These are phyloP conservation scores for Rhynchosporium agropyri DNA, from an alignment of 2,329 filamentous ascomycete genomes.

Conservation along the genomic window DNA sequence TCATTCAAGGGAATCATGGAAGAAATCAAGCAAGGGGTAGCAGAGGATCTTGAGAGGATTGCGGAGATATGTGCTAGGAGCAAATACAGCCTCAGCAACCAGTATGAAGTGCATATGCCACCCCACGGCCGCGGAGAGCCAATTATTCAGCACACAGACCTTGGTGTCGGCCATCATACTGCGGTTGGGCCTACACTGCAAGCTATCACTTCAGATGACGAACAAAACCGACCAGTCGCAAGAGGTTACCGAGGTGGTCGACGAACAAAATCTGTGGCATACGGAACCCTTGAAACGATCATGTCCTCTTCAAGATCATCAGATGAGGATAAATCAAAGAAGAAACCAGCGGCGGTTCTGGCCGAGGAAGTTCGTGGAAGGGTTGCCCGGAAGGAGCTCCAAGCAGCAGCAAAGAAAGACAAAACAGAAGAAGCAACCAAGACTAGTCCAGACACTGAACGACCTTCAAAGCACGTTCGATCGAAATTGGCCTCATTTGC, in stretches of 20 bases:
- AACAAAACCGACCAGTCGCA: constrained; percentile 43
- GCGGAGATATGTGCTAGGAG: constrained; percentile 69
- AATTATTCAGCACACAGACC: constrained; percentile 45
- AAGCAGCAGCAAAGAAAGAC: constrained; percentile 17
- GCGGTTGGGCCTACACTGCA: constrained; percentile 56
- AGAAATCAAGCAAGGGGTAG: constrained; percentile 54
- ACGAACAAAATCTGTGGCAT: constrained; percentile 47
- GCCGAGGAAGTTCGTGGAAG: constrained; percentile 57
- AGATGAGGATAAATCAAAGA: constrained; percentile 62
- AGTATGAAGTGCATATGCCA: constrained; percentile 66
- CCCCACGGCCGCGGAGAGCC: constrained; percentile 61
- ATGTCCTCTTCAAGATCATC: constrained; percentile 68
- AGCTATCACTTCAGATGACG: constrained; percentile 59
- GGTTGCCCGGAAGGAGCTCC: constrained; percentile 44
- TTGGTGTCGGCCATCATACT: constrained; percentile 32
- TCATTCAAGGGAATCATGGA: constrained; percentile 67
- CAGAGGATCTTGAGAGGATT: constrained; percentile 63
- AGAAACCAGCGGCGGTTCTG: constrained; percentile 57
- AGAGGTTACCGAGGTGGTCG: constrained; percentile 36
- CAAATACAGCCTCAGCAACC: constrained; percentile 66
- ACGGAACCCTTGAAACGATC: constrained; percentile 67
- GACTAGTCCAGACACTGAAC: constrained; percentile 26
- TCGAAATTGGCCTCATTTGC: constrained; percentile 50
- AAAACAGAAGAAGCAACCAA: constrained; percentile 23
- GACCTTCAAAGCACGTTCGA: constrained; percentile 36